Evolutionary conservation across 495 filamentous ascomycete species (phyloP).

Genomic region (Neurospora sublineolata): DNA sequence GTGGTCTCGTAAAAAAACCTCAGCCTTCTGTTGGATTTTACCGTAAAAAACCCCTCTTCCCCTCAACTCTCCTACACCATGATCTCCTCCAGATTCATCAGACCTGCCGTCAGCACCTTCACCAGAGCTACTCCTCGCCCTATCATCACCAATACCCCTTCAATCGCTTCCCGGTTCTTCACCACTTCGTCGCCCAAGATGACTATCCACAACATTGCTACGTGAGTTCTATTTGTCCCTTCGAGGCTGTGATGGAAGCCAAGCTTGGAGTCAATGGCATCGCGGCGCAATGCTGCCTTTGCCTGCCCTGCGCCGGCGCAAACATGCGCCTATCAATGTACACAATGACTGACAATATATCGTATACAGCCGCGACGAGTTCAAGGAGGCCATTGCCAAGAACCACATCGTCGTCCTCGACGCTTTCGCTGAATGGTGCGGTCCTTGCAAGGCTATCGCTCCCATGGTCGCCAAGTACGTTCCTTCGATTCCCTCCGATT

Average conservation of each 20-base stretch:
- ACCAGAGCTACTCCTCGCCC: constrained; percentile 3
- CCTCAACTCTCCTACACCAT: constrained; percentile 6
- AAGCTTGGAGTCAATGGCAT: not conserved
- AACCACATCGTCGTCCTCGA: constrained; percentile 65
- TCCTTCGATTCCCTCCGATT: not conserved
- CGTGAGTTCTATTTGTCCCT: constrained; percentile 21
- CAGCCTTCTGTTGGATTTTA: not conserved
- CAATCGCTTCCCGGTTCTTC: constrained; percentile 23
- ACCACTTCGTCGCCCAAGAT: constrained; percentile 32
- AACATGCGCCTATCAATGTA: not conserved
- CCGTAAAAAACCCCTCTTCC: not conserved
- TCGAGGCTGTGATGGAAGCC: not conserved
- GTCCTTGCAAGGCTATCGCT: constrained; percentile 84
- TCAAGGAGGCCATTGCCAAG: constrained; percentile 41
- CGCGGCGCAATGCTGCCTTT: not conserved
- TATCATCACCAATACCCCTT: not conserved
- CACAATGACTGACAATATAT: constrained; percentile 5
- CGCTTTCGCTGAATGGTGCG: constrained; percentile 87
- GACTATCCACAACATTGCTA: constrained; percentile 30
- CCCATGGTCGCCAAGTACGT: constrained; percentile 52
- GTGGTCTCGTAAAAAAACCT: not conserved
- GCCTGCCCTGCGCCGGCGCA: not conserved
- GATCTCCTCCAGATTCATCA: constrained; percentile 17
- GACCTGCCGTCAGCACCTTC: constrained; percentile 8
- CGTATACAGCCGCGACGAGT: constrained; percentile 47